These are phyloP conservation scores for Hypoxylon sp. DNA, from an alignment of 2,329 filamentous ascomycete species.

Conservation along the genomic window DNA sequence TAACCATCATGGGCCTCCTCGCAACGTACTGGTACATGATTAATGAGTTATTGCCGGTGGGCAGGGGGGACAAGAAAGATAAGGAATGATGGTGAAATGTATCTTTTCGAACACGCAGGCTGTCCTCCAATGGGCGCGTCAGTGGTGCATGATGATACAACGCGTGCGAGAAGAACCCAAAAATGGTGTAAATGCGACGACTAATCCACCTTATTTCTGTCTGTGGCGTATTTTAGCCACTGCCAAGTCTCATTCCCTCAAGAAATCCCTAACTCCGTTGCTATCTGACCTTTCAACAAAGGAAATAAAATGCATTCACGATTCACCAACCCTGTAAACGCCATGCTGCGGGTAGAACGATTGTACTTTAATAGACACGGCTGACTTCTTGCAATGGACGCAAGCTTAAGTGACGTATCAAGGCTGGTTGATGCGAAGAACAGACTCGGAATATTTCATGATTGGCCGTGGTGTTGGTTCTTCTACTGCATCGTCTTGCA, in stretches of 20 bases:
- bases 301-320: conserved; percentile 47
- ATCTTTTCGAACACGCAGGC: conserved; percentile 9
- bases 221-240: conserved; percentile 32
- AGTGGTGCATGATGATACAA: conserved; percentile 20
- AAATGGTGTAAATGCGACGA: conserved; percentile 46
- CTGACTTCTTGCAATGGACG: background rate
- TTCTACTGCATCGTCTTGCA: conserved; percentile 51
- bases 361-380: conserved; percentile 24
- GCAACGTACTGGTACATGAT: conserved; percentile 32
- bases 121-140: conserved; percentile 8
- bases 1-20: conserved; percentile 10
- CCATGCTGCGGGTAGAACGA: conserved; percentile 49
- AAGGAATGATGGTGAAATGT: conserved; percentile 19
- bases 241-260: conserved; percentile 27
- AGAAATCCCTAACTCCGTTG: conserved; percentile 47
- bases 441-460: conserved; percentile 39
- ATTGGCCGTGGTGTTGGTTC: conserved; percentile 60
- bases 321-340: conserved; percentile 47
- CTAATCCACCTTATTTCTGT: conserved; percentile 40
- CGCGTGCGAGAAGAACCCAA: conserved; percentile 31
- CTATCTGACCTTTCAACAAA: conserved; percentile 46
- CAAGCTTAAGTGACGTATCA: conserved; percentile 18
- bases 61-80: background rate
- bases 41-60: background rate
- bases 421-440: conserved; percentile 24